These are phyloP conservation scores for Adansonia gregorii DNA, from an alignment of 441 rosid genomes.

Conservation along the genomic window DNA sequence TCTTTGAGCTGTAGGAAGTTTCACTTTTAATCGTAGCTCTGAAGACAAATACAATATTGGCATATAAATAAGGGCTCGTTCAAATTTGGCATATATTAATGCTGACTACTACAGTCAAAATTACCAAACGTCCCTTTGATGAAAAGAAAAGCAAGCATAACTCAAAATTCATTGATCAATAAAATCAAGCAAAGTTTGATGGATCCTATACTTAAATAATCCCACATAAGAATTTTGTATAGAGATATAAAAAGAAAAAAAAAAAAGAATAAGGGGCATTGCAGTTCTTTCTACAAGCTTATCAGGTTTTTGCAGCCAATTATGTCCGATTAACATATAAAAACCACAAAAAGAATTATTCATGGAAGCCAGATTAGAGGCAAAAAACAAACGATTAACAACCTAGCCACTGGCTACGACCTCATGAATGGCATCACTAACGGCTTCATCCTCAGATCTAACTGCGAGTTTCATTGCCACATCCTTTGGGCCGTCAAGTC, in stretches of 20 bases:
- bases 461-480: slow-evolving; percentile 90
- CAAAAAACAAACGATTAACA: neutral
- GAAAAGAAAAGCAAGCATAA: neutral
- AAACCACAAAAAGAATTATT: neutral
- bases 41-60: neutral
- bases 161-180: slow-evolving; percentile 17
- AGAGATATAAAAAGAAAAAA: neutral
- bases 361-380: neutral
- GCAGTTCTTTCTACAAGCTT: slow-evolving; percentile 29
- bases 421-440: slow-evolving; percentile 84
- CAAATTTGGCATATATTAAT: neutral
- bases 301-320: slow-evolving; percentile 27
- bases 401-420: slow-evolving; percentile 82
- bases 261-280: neutral
- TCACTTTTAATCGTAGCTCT: neutral
- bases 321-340: slow-evolving; percentile 21
- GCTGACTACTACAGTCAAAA: neutral
- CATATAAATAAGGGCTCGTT: neutral
- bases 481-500: slow-evolving; percentile 75
- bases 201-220: slow-evolving; percentile 21
- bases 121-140: neutral
- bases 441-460: slow-evolving; percentile 78
- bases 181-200: slow-evolving; percentile 26
- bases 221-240: slow-evolving; percentile 11
- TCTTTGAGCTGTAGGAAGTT: neutral